A percentile compares a stretch with the other conserved stretches of the same genome.
Evolutionary conservation across 768 basidiomycete genomes (phyloP).

Genomic region (Lanmaoa pseudosensibilis): DNA sequence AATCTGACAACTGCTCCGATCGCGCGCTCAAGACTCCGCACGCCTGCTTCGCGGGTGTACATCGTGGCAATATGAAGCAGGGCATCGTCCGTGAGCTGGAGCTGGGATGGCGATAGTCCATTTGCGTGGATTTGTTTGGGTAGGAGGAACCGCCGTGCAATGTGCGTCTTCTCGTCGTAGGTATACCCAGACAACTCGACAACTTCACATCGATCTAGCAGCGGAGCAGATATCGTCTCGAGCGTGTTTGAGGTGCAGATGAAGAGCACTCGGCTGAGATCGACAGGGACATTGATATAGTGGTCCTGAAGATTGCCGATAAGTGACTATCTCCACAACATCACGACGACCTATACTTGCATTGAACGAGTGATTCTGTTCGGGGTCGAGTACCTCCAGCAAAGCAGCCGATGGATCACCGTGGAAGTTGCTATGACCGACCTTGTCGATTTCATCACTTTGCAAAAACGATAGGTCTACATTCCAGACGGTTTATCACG

Average conservation of each 20-base stretch:
- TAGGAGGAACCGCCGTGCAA: slow-evolving; percentile 81
- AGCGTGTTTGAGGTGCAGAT: slow-evolving; percentile 91
- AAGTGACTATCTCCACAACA: not conserved
- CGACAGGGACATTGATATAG: slow-evolving; percentile 86
- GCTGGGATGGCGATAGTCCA: slow-evolving; percentile 59
- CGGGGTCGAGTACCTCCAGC: slow-evolving; percentile 90
- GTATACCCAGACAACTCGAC: slow-evolving; percentile 85
- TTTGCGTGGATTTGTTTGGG: slow-evolving; percentile 86
- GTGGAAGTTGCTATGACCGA: slow-evolving; percentile 83
- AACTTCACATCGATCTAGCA: slow-evolving; percentile 88
- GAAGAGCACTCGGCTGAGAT: slow-evolving; percentile 86
- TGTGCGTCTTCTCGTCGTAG: slow-evolving; percentile 88
- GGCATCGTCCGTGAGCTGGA: slow-evolving; percentile 68
- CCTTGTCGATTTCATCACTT: slow-evolving; percentile 89
- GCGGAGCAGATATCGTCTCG: slow-evolving; percentile 84
- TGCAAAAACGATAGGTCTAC: not conserved
- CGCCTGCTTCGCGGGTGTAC: slow-evolving; percentile 91
- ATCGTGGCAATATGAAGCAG: slow-evolving; percentile 70
- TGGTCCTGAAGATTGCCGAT: slow-evolving; percentile 62
- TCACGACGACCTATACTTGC: slow-evolving; percentile 36
- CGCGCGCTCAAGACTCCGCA: slow-evolving; percentile 84
- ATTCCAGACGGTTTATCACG: not conserved
- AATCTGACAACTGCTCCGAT: slow-evolving; percentile 86
- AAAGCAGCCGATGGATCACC: slow-evolving; percentile 91
- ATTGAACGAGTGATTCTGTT: slow-evolving; percentile 85